Base-by-base conservation (phyloP, 1,284 basidiomycete species). In the Gomphus sp. region DNA sequence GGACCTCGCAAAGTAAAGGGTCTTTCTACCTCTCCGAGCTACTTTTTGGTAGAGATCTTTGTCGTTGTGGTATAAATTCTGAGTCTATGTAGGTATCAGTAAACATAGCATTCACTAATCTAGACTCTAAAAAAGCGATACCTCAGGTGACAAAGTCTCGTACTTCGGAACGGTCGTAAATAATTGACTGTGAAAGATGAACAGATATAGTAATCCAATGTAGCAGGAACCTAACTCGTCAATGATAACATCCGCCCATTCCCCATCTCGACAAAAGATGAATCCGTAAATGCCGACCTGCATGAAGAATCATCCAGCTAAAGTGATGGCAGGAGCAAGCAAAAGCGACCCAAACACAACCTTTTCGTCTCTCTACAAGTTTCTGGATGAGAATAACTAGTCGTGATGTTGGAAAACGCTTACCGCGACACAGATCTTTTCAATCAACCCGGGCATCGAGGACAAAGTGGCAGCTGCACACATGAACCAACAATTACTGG, bases 231-330 rank as follows among this genome's bases (percentile, higher is more conserved):
- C 75, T n/a, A 60, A 79, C 78, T 80, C 78, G 61, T 80, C 78
- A 60, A 80, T 74, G 50, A 80, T 70, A 22, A 74, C 68, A 56
- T 65, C 66, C 4, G 70, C 68, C 72, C 72, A 74, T 41, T 64
- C 65, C 43, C 65, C 69, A 60, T 80, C 77, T 16, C 74, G 68
- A 67, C 76, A 79, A 67, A 80, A 80, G 50, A 80, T 76, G 64
- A 80, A 80, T 7, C 80, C 80, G 63, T 82, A 82, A 8, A 82
- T 74, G 3, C 80, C 80, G n/a, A 80, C 75, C 64, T 74, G 43
- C 28, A 34, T 25, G 41, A n/a, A n/a, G 41, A 16, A 14, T 53
- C 4, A 5, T 33, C 28, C 22, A 3, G 1, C 28, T 50, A 2
- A 50, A 34, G 12, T 16, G 2, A 28, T 4, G 22, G 10, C 4